Conservation (phyloP, 1,284 basidiomycete genomes). For the Ustilago xerochloae region DNA sequence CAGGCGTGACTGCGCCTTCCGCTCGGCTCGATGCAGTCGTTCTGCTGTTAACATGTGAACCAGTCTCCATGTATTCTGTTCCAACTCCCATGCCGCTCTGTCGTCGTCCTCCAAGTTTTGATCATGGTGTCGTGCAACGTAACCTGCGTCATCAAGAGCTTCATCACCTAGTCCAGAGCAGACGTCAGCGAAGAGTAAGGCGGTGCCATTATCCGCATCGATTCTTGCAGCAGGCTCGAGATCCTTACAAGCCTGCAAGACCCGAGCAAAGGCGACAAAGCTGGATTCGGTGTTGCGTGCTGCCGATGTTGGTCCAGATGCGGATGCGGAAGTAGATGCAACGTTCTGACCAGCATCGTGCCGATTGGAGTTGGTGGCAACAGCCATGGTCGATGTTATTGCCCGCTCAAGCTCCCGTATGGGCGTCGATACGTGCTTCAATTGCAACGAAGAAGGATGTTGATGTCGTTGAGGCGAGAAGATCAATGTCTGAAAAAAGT, state of each 20-base stretch:
- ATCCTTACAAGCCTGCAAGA: constrained; percentile 47
- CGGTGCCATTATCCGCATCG: constrained; percentile 50
- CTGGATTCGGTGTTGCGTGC: constrained; percentile 43
- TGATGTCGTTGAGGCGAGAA: neutral
- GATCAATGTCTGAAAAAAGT: constrained; percentile 4
- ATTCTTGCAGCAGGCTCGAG: constrained; percentile 47
- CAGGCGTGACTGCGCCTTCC: constrained; percentile 30
- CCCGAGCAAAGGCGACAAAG: constrained; percentile 57
- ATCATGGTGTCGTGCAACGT: constrained; percentile 15
- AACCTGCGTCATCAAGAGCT: constrained; percentile 50
- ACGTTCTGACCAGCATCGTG: constrained; percentile 12
- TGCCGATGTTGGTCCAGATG: constrained; percentile 8
- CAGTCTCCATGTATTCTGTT: constrained; percentile 59
- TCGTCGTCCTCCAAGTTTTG: constrained; percentile 43
- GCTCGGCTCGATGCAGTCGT: constrained; percentile 41
- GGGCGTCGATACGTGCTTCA: neutral
- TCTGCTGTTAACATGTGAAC: constrained; percentile 53
- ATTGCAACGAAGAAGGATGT: neutral
- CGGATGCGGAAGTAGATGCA: constrained; percentile 30
- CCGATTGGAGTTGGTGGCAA: constrained; percentile 7
- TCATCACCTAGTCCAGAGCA: constrained; percentile 44
- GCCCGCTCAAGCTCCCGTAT: too few species aligned
- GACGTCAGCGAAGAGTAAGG: constrained; percentile 56
- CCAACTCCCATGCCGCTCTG: constrained; percentile 51
- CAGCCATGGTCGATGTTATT: constrained; percentile 6